These are phyloP conservation scores for Candida silvicultrix DNA, from an alignment of 805 yeast species.

Conservation along the genomic window DNA sequence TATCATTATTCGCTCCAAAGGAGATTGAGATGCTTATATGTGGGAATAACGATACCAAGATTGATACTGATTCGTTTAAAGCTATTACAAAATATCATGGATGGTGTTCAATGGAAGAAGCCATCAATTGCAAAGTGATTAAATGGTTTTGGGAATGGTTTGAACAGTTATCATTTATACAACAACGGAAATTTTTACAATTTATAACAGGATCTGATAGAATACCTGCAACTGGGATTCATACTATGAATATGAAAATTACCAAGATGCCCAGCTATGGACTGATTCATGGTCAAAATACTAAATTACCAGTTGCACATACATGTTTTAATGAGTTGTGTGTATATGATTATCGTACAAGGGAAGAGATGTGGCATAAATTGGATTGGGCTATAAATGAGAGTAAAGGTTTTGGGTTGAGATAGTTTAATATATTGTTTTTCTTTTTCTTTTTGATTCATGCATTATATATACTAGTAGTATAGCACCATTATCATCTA, in stretches of 20 bases:
- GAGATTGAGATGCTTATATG: conserved; percentile 76
- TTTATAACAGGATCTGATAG: conserved; percentile 91
- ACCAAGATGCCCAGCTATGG: conserved; percentile 36
- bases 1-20: conserved; percentile 72
- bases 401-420: conserved; percentile 83
- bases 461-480: no score
- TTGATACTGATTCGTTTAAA: conserved; percentile 61
- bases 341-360: conserved; percentile 55
- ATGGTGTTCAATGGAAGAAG: conserved; percentile 40
- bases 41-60: conserved; percentile 60
- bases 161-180: conserved; percentile 31
- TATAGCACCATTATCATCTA: no score
- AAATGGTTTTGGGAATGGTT: conserved; percentile 88
- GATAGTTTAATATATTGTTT: conserved; percentile 29
- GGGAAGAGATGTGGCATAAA: conserved; percentile 50
- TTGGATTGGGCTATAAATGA: conserved; percentile 66
- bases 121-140: conserved; percentile 36
- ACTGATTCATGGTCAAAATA: conserved; percentile 17
- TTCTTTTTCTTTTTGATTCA: no score
- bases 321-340: conserved; percentile 93
- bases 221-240: conserved; percentile 88
- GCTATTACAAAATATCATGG: conserved; percentile 72
- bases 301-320: conserved; percentile 77
- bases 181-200: conserved; percentile 58
- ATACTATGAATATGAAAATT: conserved; percentile 68